A percentile compares a stretch with the other conserved stretches of the same genome.
phyloP scores from a whole-genome alignment of 257 asterid genomes.

The Echites panduratus region DNA sequence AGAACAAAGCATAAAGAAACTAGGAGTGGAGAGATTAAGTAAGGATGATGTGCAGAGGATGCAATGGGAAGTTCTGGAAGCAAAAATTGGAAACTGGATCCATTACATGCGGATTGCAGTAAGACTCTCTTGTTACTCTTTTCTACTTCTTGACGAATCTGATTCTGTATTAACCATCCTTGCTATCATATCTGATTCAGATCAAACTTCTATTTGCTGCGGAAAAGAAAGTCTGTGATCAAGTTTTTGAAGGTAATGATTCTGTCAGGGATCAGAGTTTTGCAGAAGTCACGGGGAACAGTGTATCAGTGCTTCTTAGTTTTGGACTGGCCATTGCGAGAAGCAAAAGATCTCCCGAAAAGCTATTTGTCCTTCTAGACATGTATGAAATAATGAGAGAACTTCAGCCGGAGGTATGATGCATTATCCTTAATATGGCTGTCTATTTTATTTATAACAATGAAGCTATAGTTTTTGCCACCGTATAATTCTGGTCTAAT shows the following conservation, averaged over 20 bases:
- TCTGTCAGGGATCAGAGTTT: conserved; percentile 75
- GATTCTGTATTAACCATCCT: background rate
- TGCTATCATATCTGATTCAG: conserved; percentile 31
- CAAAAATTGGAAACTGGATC: conserved; percentile 89
- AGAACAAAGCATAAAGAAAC: conserved; percentile 80
- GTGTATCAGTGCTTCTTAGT: conserved; percentile 69
- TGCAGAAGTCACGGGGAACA: conserved; percentile 65
- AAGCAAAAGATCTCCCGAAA: conserved; percentile 93
- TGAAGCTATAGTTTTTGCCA: background rate
- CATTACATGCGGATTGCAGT: conserved; percentile 80
- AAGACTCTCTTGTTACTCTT: conserved; percentile 15
- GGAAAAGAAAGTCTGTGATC: conserved; percentile 79
- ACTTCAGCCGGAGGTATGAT: conserved; percentile 68
- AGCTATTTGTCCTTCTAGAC: conserved; percentile 85
- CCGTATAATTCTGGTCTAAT: background rate
- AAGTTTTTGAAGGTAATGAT: conserved; percentile 53
- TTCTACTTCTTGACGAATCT: background rate
- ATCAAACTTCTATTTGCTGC: conserved; percentile 78
- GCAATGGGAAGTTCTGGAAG: conserved; percentile 96
- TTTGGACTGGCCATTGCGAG: conserved; percentile 93
- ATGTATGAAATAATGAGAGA: conserved; percentile 95
- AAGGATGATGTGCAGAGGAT: conserved; percentile 96
- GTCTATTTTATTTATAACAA: background rate
- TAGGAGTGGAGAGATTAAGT: conserved; percentile 83
- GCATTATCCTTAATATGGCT: background rate